phyloP scores from a whole-genome alignment of 2,329 filamentous ascomycete species.

The Lasiodiplodia citricola region DNA sequence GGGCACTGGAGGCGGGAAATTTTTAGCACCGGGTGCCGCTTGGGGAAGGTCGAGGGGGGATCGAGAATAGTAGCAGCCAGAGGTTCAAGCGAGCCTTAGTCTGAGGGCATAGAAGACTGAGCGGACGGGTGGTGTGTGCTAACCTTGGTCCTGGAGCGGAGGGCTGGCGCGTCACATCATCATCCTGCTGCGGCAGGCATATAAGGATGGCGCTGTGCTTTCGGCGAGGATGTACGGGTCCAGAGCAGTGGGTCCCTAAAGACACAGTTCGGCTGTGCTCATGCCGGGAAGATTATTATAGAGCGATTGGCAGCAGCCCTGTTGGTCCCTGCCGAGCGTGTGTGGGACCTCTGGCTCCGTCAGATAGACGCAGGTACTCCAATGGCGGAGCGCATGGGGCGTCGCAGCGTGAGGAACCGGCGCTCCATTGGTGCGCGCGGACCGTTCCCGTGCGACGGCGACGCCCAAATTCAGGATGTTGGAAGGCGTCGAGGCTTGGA shows the following conservation, averaged over 20 bases:
- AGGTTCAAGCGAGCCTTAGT: conserved; percentile 19
- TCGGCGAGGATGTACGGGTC: conserved; percentile 17
- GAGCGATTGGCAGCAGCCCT: conserved; percentile 18
- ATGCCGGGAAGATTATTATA: conserved; percentile 26
- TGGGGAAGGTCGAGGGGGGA: conserved; percentile 20
- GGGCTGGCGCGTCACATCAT: conserved; percentile 26
- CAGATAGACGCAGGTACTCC: conserved; percentile 26
- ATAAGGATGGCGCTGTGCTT: conserved; percentile 25
- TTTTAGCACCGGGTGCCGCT: conserved; percentile 18
- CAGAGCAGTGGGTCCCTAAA: conserved; percentile 25
- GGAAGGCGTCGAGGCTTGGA: conserved; percentile 25
- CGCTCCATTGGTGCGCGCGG: conserved; percentile 19
- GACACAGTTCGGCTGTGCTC: conserved; percentile 25
- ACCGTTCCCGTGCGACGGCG: conserved; percentile 27
- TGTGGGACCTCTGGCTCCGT: conserved; percentile 12
- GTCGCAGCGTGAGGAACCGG: conserved; percentile 6
- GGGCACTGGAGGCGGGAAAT: conserved; percentile 19
- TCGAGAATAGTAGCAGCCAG: conserved; percentile 19
- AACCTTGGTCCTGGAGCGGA: conserved; percentile 24
- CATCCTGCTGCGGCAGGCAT: conserved; percentile 27
- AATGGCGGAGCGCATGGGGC: conserved; percentile 18
- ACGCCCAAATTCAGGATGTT: conserved; percentile 16
- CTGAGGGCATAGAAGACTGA: conserved; percentile 15
- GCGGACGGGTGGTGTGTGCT: conserved; percentile 20
- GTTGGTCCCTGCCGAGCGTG: conserved; percentile 15